Base-by-base conservation (phyloP, 2,329 filamentous ascomycete species). In the Colletotrichum tanaceti region DNA sequence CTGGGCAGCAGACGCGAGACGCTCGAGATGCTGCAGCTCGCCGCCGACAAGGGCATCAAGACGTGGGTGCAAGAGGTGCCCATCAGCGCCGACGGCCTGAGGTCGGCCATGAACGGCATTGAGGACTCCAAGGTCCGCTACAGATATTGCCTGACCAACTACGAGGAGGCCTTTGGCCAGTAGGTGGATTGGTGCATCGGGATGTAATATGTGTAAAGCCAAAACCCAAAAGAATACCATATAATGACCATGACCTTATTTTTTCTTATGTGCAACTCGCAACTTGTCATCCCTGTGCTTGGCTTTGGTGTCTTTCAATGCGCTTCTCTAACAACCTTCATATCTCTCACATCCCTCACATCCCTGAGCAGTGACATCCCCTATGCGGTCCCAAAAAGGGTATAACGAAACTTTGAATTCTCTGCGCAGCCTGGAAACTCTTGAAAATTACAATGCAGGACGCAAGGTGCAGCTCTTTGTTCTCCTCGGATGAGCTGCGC, bases 61-160 rank as follows among this genome's bases (percentile, higher is more conserved):
- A 87, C 89, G 11, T 93, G 90, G 90, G 85, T 93, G 44, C 87
- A 93, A 82, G 83, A 90, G 74, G 87, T 97, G 54, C 87, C 91
- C 58, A 92, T 97, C 76, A 89, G 86, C 71, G 90, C 88, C 72
- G 86, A 90, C 73, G 91, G 90, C 35, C 87, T 93, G 78, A 87
- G 89, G 76, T 83, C 89, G 81, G 89, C 90, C 4, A 87, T 95
- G 75, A 82, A 87, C 75, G 87, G 89, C 73, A 86, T 96, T 73
- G 84, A 89, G 73, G 90, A 89, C 75, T 90, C 89, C 74, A 90
- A 91, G 74, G 89, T 94, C 22, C 85, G 85, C 71, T 96, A 94
- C 79, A 86, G 93, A 72, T 93, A 93, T 77, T 93, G 91, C 71
- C 84, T 95, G 81, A 89, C 89, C 57, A 85, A 87, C 72, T 93